Conservation (phyloP, 495 filamentous ascomycete species). For the Filosporella fistucella region DNA sequence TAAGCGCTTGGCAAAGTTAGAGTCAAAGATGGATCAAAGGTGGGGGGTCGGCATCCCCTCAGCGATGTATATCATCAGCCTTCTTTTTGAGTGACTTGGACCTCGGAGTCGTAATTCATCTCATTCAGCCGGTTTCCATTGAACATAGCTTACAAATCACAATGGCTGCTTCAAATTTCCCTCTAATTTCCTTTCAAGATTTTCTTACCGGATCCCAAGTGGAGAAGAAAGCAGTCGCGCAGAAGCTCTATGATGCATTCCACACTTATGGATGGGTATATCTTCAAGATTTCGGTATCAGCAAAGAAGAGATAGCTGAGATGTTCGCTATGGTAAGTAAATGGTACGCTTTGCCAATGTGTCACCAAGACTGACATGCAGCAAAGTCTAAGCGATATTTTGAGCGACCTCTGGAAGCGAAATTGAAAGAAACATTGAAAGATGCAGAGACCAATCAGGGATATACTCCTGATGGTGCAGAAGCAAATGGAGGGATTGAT, state of each 20-base stretch:
- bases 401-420: background rate
- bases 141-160: too few species aligned
- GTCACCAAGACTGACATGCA: background rate
- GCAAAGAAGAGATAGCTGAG: background rate
- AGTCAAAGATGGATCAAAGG: too few species aligned
- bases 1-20: too few species aligned
- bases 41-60: too few species aligned
- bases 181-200: background rate
- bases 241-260: background rate
- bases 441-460: background rate
- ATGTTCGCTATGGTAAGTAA: background rate
- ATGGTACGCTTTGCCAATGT: too few species aligned
- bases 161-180: too few species aligned
- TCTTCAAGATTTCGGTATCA: background rate
- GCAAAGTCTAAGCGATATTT: background rate
- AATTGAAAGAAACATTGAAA: background rate
- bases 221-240: background rate
- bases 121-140: too few species aligned
- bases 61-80: too few species aligned
- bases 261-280: background rate
- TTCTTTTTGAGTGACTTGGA: too few species aligned
- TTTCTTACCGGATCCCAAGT: background rate
- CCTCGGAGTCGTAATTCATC: too few species aligned
- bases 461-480: background rate
- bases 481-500: background rate